These are phyloP conservation scores for Phoma sp. DNA, from an alignment of 2,329 filamentous ascomycete species.

Conservation along the genomic window DNA sequence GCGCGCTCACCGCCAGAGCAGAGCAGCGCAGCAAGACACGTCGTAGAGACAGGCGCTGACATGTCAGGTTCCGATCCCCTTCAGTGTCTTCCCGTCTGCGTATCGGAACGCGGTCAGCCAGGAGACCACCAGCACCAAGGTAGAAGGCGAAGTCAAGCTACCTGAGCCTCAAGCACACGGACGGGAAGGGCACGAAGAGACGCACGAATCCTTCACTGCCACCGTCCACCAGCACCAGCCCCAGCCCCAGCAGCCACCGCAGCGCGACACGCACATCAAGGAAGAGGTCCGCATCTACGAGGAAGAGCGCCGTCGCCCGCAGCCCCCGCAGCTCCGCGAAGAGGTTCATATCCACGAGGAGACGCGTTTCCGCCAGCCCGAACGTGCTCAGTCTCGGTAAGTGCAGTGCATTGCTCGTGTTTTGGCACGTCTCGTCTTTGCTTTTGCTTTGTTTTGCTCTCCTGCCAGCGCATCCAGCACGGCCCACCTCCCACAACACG, in stretches of 20 bases:
- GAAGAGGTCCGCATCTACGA: constrained; percentile 87
- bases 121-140: constrained; percentile 73
- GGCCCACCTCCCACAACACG: constrained; percentile 36
- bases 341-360: constrained; percentile 45
- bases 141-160: constrained; percentile 88
- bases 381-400: constrained; percentile 40
- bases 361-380: constrained; percentile 36
- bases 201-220: constrained; percentile 58
- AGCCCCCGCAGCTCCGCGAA: constrained; percentile 42
- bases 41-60: constrained; percentile 19
- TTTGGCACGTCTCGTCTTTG: constrained; percentile 4
- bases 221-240: constrained; percentile 53
- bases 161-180: constrained; percentile 76
- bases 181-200: constrained; percentile 96
- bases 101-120: constrained; percentile 70
- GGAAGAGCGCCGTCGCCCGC: constrained; percentile 79
- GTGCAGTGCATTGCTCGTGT: constrained; percentile 18
- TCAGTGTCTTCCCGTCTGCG: constrained; percentile 99
- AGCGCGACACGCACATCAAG: constrained; percentile 64
- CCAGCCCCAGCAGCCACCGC: constrained; percentile 5
- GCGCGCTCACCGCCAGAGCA: no score
- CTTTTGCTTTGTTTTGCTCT: constrained; percentile 21
- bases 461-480: constrained; percentile 35
- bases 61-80: constrained; percentile 73
- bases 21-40: not conserved